These are phyloP conservation scores for Nissolia schottii DNA, from an alignment of 306 rosid species.

Conservation along the genomic window DNA sequence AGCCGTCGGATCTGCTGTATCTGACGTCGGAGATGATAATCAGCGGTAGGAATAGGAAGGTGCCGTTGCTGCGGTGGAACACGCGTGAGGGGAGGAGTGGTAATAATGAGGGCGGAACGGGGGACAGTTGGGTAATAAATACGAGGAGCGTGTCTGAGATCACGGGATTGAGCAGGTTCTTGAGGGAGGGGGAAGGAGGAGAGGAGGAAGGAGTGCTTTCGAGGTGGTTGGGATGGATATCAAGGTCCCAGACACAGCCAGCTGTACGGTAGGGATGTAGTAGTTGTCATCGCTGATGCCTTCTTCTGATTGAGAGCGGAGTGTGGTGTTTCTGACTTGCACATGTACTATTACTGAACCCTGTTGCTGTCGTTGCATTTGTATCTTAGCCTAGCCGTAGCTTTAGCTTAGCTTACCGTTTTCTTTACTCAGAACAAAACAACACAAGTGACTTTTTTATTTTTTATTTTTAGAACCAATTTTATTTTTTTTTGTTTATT, in stretches of 20 bases:
- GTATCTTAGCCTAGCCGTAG: not conserved
- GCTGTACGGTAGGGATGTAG: slow-evolving; percentile 24
- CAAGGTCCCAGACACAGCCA: slow-evolving; percentile 24
- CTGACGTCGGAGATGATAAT: slow-evolving; percentile 74
- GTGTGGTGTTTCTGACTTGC: not conserved
- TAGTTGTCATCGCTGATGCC: not conserved
- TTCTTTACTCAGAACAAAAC: not conserved
- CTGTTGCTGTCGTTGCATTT: not conserved
- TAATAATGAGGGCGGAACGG: not conserved
- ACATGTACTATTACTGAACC: not conserved
- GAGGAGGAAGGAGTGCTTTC: slow-evolving; percentile 10
- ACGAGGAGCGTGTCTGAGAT: slow-evolving; percentile 77
- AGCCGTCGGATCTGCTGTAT: slow-evolving; percentile 62
- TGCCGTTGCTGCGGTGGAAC: slow-evolving; percentile 16
- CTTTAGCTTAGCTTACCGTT: not conserved
- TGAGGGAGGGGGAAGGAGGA: not conserved
- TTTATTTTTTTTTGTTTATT: not conserved
- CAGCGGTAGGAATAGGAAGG: too few species aligned
- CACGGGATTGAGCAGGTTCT: slow-evolving; percentile 66
- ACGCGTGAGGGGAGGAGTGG: too few species aligned
- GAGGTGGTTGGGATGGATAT: slow-evolving; percentile 59
- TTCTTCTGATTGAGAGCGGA: not conserved
- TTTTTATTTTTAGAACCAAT: not conserved
- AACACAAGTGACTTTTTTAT: not conserved
- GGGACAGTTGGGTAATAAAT: slow-evolving; percentile 40